Base-by-base conservation (phyloP, 108 stramenopile species). In the Cyclotella choctawhatcheeana region DNA sequence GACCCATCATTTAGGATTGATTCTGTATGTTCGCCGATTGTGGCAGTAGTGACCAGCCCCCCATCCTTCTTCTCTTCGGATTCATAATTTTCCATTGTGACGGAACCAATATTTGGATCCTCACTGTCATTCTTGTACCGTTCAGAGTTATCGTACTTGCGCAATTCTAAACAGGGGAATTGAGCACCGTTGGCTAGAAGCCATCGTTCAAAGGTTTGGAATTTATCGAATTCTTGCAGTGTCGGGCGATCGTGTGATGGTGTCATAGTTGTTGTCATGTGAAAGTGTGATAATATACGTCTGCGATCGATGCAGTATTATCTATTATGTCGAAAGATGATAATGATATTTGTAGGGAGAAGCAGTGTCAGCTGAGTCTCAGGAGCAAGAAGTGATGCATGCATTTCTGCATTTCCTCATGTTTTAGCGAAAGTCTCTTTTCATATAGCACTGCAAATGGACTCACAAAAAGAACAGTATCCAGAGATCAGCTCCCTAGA, bases 161-260 rank as follows among this genome's bases (percentile, higher is more conserved):
- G 62, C 22, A 91, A 73, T 59, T 87, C 87, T 58, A 86, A 54
- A 75, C 83, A 82, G 25, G 86, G 83, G 72, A 95, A 95, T 64
- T 85, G 76, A 24, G 93, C 91, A 31, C 93, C 91, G 69, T 92
- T 95, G 64, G 86, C 77, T 65, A 84, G 54, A 26, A 94, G 76
- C 93, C 93, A 94, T 32, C 58, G 60, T 73, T 95, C 94, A 66
- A 93, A 95, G 6, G 85, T 76, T 40, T 86, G 85, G 65, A 85
- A 93, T 70, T 95, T 92, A 64, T 90, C 55, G 55, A 14, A 17
- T 30, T 56, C 55, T 30, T 56, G 24, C 12, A 14, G 20, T 10
- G 51, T 21, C 24, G 51, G 21, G 21, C 2, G 51, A 52, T 52
- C 24, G 1, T 18, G 3, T 18, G 51, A 22, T 10, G 51, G 1